phyloP scores from a whole-genome alignment of 2,329 filamentous ascomycete species.

The Lasiodiplodia citricola region DNA sequence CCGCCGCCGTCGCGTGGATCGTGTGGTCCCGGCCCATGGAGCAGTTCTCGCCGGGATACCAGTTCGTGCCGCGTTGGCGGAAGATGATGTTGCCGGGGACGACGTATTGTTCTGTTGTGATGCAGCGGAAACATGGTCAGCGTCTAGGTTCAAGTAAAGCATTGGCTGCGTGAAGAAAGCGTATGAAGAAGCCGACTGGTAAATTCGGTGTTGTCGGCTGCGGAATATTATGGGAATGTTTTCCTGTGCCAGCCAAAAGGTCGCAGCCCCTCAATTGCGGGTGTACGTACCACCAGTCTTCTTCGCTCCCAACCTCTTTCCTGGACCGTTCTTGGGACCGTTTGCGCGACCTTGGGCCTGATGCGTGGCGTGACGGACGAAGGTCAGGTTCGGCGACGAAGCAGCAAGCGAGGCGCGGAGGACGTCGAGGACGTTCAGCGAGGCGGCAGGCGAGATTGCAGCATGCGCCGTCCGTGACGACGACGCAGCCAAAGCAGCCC shows the following conservation, averaged over 20 bases:
- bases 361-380: slow-evolving; percentile 67
- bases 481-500: slow-evolving; percentile 35
- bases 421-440: slow-evolving; percentile 37
- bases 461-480: slow-evolving; percentile 30
- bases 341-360: slow-evolving; percentile 71
- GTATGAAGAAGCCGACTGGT: neutral
- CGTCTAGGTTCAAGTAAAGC: neutral
- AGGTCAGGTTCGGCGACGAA: slow-evolving; percentile 45
- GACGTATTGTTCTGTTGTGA: slow-evolving; percentile 77
- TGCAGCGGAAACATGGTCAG: neutral
- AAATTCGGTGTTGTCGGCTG: slow-evolving; percentile 3
- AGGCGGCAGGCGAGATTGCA: slow-evolving; percentile 37
- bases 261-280: neutral
- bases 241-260: neutral
- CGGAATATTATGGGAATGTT: neutral
- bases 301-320: slow-evolving; percentile 94
- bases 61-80: slow-evolving; percentile 91
- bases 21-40: slow-evolving; percentile 96
- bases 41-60: slow-evolving; percentile 95
- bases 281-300: slow-evolving; percentile 74
- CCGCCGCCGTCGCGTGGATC: slow-evolving; percentile 81
- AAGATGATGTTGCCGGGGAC: slow-evolving; percentile 98
- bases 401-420: slow-evolving; percentile 27
- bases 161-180: neutral
- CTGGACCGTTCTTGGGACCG: slow-evolving; percentile 70